Conservation (phyloP, 176 grass and related monocot genomes). For the Puya raimondii region DNA sequence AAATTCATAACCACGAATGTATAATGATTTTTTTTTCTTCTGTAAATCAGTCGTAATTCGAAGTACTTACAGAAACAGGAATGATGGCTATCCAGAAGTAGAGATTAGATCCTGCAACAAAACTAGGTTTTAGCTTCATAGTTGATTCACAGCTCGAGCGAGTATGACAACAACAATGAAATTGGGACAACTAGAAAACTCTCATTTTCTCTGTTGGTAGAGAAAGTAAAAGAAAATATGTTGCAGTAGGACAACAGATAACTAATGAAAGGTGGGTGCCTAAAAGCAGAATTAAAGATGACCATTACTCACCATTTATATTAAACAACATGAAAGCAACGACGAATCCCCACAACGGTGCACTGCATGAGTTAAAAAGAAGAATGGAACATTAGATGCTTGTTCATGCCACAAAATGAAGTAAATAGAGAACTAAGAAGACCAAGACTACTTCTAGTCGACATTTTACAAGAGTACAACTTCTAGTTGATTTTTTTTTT, state of each 20-base stretch:
- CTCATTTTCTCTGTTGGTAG: background rate
- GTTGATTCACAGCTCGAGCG: background rate
- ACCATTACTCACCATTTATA: constrained; percentile 44
- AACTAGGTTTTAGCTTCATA: background rate
- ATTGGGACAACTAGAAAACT: background rate
- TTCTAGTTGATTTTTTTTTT: no score
- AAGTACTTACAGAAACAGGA: constrained; percentile 54
- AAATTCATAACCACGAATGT: background rate
- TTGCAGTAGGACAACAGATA: background rate
- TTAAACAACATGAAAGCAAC: constrained; percentile 97
- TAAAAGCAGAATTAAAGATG: background rate
- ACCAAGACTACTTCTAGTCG: background rate
- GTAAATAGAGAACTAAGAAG: background rate
- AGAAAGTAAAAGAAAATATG: background rate
- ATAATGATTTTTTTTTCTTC: background rate
- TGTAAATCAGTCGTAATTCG: background rate
- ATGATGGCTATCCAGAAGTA: constrained; percentile 99
- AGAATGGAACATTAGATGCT: constrained; percentile 16
- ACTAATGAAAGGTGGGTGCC: background rate
- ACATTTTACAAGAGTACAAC: no score
- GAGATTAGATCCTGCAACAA: constrained; percentile 78
- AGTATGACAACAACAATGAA: background rate
- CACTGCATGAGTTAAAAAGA: constrained; percentile 50
- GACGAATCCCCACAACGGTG: constrained; percentile 85
- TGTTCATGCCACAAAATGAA: background rate